These are phyloP conservation scores for Dactylellina parvicollis DNA, from an alignment of 2,329 filamentous ascomycete genomes.

Conservation along the genomic window DNA sequence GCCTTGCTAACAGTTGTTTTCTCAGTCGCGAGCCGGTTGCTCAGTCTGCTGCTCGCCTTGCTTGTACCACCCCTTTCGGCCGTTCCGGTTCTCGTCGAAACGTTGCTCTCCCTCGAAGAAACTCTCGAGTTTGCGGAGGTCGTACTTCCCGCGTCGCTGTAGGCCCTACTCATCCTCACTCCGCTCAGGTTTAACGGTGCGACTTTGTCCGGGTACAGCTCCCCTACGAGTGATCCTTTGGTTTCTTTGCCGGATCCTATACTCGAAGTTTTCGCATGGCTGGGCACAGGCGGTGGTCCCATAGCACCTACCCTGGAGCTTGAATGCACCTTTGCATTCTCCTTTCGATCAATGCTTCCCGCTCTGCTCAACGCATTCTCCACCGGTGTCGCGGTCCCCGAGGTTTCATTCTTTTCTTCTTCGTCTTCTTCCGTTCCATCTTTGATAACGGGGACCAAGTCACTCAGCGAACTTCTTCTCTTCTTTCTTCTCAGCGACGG, in stretches of 20 bases:
- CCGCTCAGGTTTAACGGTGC: constrained; percentile 47
- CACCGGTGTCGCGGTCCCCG: neutral
- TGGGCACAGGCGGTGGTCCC: constrained; percentile 44
- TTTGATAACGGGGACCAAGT: constrained; percentile 66
- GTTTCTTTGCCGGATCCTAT: constrained; percentile 19
- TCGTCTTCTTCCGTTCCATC: constrained; percentile 64
- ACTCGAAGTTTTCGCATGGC: constrained; percentile 36
- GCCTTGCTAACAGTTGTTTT: constrained; percentile 25
- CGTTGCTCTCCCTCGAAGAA: neutral
- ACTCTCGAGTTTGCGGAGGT: constrained; percentile 1
- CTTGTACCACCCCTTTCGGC: constrained; percentile 8
- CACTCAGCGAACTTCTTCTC: constrained; percentile 88
- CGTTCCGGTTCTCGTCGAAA: neutral
- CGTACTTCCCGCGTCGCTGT: constrained; percentile 45
- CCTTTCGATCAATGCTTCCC: constrained; percentile 36
- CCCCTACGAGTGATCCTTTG: neutral
- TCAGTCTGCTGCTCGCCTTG: neutral
- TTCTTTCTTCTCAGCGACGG: constrained; percentile 72
- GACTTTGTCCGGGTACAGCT: constrained; percentile 34
- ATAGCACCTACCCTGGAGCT: constrained; percentile 6
- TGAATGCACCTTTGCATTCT: constrained; percentile 20
- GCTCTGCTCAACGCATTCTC: constrained; percentile 30
- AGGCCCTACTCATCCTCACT: constrained; percentile 32
- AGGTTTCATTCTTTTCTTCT: constrained; percentile 13
- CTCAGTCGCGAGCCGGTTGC: constrained; percentile 10